Base-by-base conservation (phyloP, 805 yeast species). In the Kodamaea kaohsiungensis region DNA sequence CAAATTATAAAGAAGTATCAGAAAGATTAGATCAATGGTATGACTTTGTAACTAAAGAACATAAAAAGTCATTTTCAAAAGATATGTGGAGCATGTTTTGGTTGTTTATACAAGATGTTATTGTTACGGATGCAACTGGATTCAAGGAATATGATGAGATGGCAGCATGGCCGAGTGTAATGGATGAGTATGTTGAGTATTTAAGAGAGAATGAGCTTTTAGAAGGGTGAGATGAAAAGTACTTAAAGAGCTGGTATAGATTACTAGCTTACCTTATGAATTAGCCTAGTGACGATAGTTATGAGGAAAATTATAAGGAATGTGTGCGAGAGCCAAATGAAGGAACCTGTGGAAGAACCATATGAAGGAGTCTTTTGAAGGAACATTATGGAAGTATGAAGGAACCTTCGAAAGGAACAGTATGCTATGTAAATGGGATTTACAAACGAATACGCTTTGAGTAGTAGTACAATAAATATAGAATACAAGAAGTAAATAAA, bases 131-230 rank as follows among this genome's bases (percentile, higher is more conserved):
- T 55, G 83, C 88, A 0, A 56, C 22, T 2, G 57, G 64, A 1
- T 72, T 93, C 4, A 69, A 70, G 13, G 71, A 69, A 2, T 92
- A 91, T 68, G 92, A 88, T 61, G 95, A 87, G 59, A 80, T 82
- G 60, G 91, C 88, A 19, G 89, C 97, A 0, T 93, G 98, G 98
- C 99, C 98, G 4, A 83, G 89, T 52, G 73, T 90, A 15, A 83
- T 93, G 59, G 99, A 93, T 67, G 90, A 85, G 55, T 93, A 83
- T 65, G 88, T 90, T 18, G 96, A 88, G 58, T 77, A 77, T 62
- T 72, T 77, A 59, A 60, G 63, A 22, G 77, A 70, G 9, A 61
- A 63, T 25, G 64, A 57, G 15, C 58, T 63, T 42, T 45, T 57
- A 52, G 45, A 19, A 35, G 13, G 6, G 9, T 4, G n/a, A 33